Evolutionary conservation across 176 grass and related monocot species (phyloP), one percentile per base, ranked within the genome.

Genomic region (Themeda triandra): DNA sequence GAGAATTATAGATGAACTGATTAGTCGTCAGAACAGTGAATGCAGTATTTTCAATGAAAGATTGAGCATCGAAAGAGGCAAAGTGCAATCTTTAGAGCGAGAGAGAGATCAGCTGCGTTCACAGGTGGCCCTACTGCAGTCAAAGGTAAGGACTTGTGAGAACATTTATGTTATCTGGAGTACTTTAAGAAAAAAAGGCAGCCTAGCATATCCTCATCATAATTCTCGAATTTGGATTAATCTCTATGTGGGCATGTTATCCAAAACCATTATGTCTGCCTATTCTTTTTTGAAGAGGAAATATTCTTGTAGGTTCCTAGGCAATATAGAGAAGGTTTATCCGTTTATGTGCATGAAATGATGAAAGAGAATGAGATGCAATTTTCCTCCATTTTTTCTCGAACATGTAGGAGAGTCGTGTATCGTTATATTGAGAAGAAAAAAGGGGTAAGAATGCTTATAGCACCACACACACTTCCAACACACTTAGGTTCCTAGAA

Each of bases 121-220:
- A 28, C 87, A 95, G 80, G 88, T 98, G 19, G 82, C 91, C 62
- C 74, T 95, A 75, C 85, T 98, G 9, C 87, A 98, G 84, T 93
- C 91, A 73, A 98, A 95, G 96, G 95, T 98, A 84, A 27, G 49
- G 32, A 75, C 27, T 33, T 25, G 23, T 83, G 24, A 42, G 37
- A 35, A 83, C 14, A 27, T 36, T 70, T 80, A 24, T 48, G 2
- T 86, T 74, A 46, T 74, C 29, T 66, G 36, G 45, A n/a, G 24
- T 24, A 53, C 28, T 68, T 68, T 80, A 7, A 44, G 32, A 60
- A 23, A 60, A 23, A 66, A 56, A 49, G 25, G 8, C 13, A 66
- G 17, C 27, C 62, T 46, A 27, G 21, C 28, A 33, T 35, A 28
- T 59, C 13, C 9, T 24, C 9, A 51, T 36, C 23, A 28, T 49